Percentiles rank a stretch among this genome's conserved stretches.
These are phyloP conservation scores for Scedosporium boydii DNA, from an alignment of 2,329 filamentous ascomycete genomes.

Conservation along the genomic window DNA sequence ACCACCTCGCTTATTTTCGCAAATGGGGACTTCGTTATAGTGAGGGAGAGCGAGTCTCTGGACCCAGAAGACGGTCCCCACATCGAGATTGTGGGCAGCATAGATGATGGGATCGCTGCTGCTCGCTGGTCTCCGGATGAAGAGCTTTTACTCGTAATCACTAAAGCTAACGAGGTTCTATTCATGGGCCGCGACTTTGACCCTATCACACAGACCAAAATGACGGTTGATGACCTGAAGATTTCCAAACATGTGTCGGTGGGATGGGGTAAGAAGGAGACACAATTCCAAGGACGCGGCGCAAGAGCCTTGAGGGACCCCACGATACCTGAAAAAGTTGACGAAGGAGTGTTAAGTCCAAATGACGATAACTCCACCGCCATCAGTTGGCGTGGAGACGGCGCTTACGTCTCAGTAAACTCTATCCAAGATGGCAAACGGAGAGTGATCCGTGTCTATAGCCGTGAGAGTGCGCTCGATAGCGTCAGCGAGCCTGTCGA, in stretches of 20 bases:
- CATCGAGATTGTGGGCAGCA: constrained; percentile 91
- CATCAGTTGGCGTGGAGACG: constrained; percentile 92
- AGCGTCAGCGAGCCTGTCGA: constrained; percentile 94
- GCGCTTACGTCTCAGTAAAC: constrained; percentile 81
- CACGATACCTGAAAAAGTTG: constrained; percentile 86
- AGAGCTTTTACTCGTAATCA: constrained; percentile 77
- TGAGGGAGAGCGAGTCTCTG: constrained; percentile 47
- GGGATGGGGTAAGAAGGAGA: constrained; percentile 97
- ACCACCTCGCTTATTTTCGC: constrained; percentile 76
- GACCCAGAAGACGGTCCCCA: constrained; percentile 37
- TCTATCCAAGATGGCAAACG: constrained; percentile 59
- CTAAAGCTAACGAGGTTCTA: constrained; percentile 66
- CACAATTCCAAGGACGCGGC: constrained; percentile 89
- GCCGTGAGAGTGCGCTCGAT: constrained; percentile 79
- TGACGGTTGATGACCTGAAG: constrained; percentile 69
- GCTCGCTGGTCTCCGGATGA: constrained; percentile 94
- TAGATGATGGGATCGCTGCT: constrained; percentile 83
- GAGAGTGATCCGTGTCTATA: constrained; percentile 81
- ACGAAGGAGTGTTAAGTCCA: constrained; percentile 66
- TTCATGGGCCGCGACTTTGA: constrained; percentile 94
- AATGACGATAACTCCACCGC: constrained; percentile 62
- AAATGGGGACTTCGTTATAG: constrained; percentile 82
- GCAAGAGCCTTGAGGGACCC: constrained; percentile 82
- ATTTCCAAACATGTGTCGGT: constrained; percentile 92
- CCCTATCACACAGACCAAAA: constrained; percentile 62